These are phyloP conservation scores for Penicillium sp. DNA, from an alignment of 2,329 filamentous ascomycete species.

Conservation along the genomic window DNA sequence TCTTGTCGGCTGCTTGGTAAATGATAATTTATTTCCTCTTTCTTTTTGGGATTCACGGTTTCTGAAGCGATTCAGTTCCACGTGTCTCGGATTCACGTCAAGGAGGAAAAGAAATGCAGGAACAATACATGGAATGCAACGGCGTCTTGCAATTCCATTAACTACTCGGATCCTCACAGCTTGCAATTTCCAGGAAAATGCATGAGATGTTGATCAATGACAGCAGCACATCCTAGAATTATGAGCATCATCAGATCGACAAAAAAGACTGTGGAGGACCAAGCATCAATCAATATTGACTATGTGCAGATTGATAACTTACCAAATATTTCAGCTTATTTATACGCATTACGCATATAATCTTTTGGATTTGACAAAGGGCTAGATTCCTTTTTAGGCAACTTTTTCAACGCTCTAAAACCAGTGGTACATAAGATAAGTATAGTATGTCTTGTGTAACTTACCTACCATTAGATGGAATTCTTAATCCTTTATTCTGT, in stretches of 20 bases:
- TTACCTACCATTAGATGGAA: neutral
- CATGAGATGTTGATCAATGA: neutral
- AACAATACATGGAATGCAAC: neutral
- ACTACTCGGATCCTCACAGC: neutral
- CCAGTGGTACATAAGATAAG: neutral
- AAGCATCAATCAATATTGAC: neutral
- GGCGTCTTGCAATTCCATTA: neutral
- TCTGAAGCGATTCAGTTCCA: neutral
- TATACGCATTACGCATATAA: neutral
- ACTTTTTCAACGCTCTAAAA: neutral
- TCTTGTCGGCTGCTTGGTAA: too few species aligned
- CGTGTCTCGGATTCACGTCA: neutral
- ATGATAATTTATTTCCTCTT: neutral
- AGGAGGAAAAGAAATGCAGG: neutral
- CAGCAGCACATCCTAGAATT: neutral
- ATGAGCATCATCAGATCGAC: neutral
- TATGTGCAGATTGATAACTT: neutral
- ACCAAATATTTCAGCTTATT: neutral
- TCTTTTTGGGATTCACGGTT: neutral
- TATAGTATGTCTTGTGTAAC: neutral
- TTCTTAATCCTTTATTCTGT: neutral
- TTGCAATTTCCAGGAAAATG: neutral
- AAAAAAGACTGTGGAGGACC: neutral
- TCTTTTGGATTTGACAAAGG: neutral
- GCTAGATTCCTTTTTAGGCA: neutral